Conservation (phyloP, 2,329 filamentous ascomycete genomes). For the Penicillium griseofulvum region DNA sequence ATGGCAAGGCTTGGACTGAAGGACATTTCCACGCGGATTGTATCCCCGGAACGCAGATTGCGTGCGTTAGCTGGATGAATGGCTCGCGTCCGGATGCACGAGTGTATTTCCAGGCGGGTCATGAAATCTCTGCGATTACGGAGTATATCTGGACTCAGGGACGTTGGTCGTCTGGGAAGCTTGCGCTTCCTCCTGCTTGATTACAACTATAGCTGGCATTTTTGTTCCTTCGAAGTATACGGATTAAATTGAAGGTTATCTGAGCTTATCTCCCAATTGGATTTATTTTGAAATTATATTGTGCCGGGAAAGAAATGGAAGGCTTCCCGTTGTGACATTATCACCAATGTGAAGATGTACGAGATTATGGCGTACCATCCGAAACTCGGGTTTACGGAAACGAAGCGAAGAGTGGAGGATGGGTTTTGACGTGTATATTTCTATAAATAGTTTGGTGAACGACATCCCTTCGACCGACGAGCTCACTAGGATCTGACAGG, state of each 20-base stretch:
- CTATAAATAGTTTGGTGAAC: slow-evolving; percentile 4
- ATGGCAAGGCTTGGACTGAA: background rate
- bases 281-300: background rate
- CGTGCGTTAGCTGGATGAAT: slow-evolving; percentile 6
- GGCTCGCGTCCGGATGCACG: background rate
- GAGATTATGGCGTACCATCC: slow-evolving; percentile 23
- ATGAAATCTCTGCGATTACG: slow-evolving; percentile 5
- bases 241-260: background rate
- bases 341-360: slow-evolving; percentile 27
- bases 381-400: slow-evolving; percentile 21
- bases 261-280: background rate
- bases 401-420: slow-evolving; percentile 15
- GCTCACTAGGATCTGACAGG: background rate
- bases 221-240: background rate
- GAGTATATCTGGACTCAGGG: slow-evolving; percentile 8
- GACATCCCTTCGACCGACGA: background rate
- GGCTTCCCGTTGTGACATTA: slow-evolving; percentile 9
- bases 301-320: background rate
- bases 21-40: background rate
- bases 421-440: slow-evolving; percentile 25
- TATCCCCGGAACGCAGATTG: slow-evolving; percentile 8
- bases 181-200: slow-evolving; percentile 6
- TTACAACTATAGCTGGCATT: background rate
- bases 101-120: slow-evolving; percentile 12
- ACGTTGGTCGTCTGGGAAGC: background rate